Evolutionary conservation across 2,329 filamentous ascomycete species (phyloP).

Genomic region (Penicillium sclerotiorum): DNA sequence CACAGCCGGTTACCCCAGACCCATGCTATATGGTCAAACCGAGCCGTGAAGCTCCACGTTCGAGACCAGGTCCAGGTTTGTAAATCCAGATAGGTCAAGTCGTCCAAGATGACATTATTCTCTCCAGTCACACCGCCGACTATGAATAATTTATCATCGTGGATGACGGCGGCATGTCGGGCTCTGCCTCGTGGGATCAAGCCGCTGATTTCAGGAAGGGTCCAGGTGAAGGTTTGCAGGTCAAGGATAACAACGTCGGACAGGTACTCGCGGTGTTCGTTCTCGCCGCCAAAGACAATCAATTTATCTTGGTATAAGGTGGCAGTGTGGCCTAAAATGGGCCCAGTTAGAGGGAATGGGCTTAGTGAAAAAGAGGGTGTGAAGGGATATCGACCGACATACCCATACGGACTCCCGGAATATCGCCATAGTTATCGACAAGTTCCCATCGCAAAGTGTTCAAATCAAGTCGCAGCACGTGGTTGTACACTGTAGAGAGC

Average conservation of each 20-base stretch:
- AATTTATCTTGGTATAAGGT: slow-evolving; percentile 94
- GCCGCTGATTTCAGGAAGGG: slow-evolving; percentile 82
- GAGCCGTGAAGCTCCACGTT: slow-evolving; percentile 90
- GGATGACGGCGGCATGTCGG: slow-evolving; percentile 87
- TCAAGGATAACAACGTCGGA: slow-evolving; percentile 97
- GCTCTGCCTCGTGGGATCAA: slow-evolving; percentile 86
- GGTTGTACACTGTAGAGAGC: slow-evolving; percentile 74
- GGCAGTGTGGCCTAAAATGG: slow-evolving; percentile 76
- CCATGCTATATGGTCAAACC: slow-evolving; percentile 94
- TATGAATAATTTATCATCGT: slow-evolving; percentile 96
- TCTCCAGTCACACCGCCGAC: slow-evolving; percentile 94
- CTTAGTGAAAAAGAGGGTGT: slow-evolving; percentile 12
- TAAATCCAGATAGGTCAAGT: slow-evolving; percentile 93
- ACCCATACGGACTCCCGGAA: slow-evolving; percentile 97
- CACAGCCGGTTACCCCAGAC: slow-evolving; percentile 91
- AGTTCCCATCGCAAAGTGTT: slow-evolving; percentile 88
- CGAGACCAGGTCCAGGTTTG: slow-evolving; percentile 98
- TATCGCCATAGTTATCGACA: slow-evolving; percentile 98
- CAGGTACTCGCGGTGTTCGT: slow-evolving; percentile 93
- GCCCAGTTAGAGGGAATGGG: neutral
- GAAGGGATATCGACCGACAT: slow-evolving; percentile 33
- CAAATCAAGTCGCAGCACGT: slow-evolving; percentile 87
- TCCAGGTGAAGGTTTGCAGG: slow-evolving; percentile 92
- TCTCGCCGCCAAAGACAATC: slow-evolving; percentile 96
- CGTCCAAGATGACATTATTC: slow-evolving; percentile 88